A percentile compares a stretch with the other conserved stretches of the same genome.
These are phyloP conservation scores for Talaromyces sp. DNA, from an alignment of 2,329 filamentous ascomycete genomes.

Conservation along the genomic window DNA sequence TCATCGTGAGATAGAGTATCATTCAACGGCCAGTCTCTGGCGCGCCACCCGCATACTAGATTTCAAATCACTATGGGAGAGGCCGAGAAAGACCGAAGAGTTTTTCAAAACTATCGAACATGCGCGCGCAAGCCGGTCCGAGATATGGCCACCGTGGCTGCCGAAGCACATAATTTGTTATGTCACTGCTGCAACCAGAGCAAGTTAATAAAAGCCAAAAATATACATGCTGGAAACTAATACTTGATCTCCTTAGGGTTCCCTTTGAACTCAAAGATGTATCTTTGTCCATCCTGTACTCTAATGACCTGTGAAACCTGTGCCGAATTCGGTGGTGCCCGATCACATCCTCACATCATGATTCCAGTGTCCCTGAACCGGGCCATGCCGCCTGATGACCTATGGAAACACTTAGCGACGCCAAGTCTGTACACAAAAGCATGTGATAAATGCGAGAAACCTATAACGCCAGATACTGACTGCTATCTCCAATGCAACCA, in stretches of 20 bases:
- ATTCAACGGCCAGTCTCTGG: constrained; percentile 5
- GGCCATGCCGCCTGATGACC: constrained; percentile 3
- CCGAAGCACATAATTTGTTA: constrained; percentile 10
- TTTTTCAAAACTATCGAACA: constrained; percentile 7
- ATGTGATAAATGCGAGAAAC: constrained; percentile 8
- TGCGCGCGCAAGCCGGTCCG: constrained; percentile 8
- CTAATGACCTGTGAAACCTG: constrained; percentile 8
- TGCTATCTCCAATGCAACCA: constrained; percentile 8
- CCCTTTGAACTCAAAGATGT: not conserved
- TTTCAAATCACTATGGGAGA: constrained; percentile 10
- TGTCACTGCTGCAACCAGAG: constrained; percentile 10
- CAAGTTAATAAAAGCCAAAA: not conserved
- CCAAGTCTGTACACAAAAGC: not conserved
- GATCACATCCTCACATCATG: constrained; percentile 10
- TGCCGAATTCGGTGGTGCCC: constrained; percentile 8
- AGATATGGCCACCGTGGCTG: constrained; percentile 6
- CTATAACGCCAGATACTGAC: constrained; percentile 1
- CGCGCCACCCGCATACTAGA: constrained; percentile 5
- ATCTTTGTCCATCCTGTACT: constrained; percentile 9
- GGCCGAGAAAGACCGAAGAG: constrained; percentile 9
- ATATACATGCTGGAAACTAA: not conserved
- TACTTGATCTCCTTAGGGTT: not conserved
- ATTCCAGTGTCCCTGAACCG: constrained; percentile 1
- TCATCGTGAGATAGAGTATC: not conserved
- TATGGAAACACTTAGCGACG: not conserved